These are phyloP conservation scores for Panus rudis DNA, from an alignment of 768 basidiomycete species.

Conservation along the genomic window DNA sequence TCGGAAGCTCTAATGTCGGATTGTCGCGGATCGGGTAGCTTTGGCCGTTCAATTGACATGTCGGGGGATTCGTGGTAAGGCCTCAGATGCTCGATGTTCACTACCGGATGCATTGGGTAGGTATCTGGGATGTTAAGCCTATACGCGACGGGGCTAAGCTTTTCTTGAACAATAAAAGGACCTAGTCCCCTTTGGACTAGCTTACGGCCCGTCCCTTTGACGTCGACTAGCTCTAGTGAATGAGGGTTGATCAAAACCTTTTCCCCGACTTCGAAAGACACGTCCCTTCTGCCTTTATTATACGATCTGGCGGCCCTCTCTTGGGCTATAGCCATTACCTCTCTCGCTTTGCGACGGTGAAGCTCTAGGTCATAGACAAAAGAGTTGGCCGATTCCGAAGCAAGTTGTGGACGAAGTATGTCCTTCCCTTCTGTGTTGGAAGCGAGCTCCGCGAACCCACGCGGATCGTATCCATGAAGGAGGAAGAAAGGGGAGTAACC, in stretches of 20 bases:
- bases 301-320: constrained; percentile 7
- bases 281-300: constrained; percentile 10
- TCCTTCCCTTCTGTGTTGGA: constrained; percentile 1
- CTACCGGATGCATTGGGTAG: constrained; percentile 16
- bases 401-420: no score
- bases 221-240: constrained; percentile 10
- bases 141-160: constrained; percentile 18
- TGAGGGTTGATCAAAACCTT: constrained; percentile 18
- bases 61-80: constrained; percentile 13
- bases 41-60: constrained; percentile 5
- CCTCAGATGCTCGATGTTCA: constrained; percentile 20
- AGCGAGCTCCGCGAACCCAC: background rate
- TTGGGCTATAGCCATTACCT: constrained; percentile 13
- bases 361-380: constrained; percentile 4
- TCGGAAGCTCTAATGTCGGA: constrained; percentile 1
- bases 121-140: constrained; percentile 11
- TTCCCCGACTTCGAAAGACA: constrained; percentile 16
- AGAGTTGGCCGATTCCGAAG: no score
- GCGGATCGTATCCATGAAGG: constrained; percentile 14
- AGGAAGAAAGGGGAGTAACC: constrained; percentile 12
- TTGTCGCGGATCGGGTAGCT: no score
- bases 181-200: constrained; percentile 14
- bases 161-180: constrained; percentile 19
- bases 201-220: constrained; percentile 18
- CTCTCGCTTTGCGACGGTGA: constrained; percentile 6